Base-by-base conservation (phyloP, 2,329 filamentous ascomycete genomes). In the Verticillium tricorpus region DNA sequence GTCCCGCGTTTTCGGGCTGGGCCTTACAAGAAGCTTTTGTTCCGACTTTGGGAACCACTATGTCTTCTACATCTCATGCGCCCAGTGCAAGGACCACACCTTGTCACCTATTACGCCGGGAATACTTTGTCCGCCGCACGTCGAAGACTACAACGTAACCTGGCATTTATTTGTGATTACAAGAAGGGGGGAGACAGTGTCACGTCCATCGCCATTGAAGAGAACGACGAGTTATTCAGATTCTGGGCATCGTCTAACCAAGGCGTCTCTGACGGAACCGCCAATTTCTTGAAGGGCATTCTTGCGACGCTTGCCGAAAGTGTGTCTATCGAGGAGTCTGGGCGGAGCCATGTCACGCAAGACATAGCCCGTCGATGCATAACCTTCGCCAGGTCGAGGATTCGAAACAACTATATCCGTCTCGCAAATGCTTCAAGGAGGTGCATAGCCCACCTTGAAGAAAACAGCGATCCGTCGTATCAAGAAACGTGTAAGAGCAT, bases 101-200 rank as follows among this genome's bases (percentile, higher is more conserved):
- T 25, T 15, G 50, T 55, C 19, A 55, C 50, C 4, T 15, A 28
- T 25, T 25, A 55, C 22, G 50, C 19, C 5, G 12, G 19, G 4
- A 14, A 11, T 5, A 55, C 19, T 12, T 25, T 55, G n/a, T 12
- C 28, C 17, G 22, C 50, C 1, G 12, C 22, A 28, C 50, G n/a
- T 15, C n/a, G 50, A 28, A 19, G 71, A 5, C 76, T 82, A 31
- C 69, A 78, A 1, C 68, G 73, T 8, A 73, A 75, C 40, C 69
- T 82, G 1, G 72, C 78, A 8, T 80, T 76, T 65, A 64, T 83
- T 6, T 81, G 78, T 62, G 80, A 82, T 61, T 74, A 74, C 57
- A 64, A 70, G 0, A 82, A 80, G 63, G 80, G 80, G 1, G 81
- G 80, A 3, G 65, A 70, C 5, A 75, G 76, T 0, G 77, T 75